These are phyloP conservation scores for Chlorella vulgaris DNA, from an alignment of 139 green algal species.

Conservation along the genomic window DNA sequence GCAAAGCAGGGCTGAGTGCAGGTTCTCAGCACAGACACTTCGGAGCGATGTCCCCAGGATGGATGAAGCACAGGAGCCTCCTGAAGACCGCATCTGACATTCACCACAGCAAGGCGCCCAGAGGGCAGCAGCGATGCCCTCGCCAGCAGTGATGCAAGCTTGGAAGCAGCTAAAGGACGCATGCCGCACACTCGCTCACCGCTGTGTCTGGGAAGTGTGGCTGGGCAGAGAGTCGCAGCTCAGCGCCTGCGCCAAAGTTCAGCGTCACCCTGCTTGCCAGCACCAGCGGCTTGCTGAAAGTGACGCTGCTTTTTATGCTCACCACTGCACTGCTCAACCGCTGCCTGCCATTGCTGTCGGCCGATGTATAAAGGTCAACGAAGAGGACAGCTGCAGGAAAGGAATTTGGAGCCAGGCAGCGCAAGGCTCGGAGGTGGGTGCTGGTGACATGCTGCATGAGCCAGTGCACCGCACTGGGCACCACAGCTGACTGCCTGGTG, in stretches of 20 bases:
- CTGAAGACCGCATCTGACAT: no score
- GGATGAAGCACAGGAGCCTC: no score
- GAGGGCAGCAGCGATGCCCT: background rate
- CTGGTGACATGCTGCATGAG: no score
- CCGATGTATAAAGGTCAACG: background rate
- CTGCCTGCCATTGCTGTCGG: background rate
- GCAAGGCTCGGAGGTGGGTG: no score
- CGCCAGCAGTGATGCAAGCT: no score
- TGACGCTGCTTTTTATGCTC: background rate
- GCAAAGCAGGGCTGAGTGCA: no score
- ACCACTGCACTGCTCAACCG: background rate
- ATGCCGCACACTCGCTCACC: background rate
- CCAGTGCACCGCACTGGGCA: no score
- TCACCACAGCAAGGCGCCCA: no score
- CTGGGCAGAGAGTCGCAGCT: background rate
- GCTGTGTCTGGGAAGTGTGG: background rate
- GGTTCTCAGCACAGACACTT: no score
- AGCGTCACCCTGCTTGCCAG: background rate
- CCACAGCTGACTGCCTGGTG: no score
- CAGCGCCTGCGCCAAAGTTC: background rate
- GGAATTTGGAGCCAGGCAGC: no score
- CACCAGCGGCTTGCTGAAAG: conserved; percentile 11
- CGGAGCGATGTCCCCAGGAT: no score
- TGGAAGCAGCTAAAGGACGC: background rate
- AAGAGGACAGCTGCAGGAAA: background rate